Percentiles rank a stretch among this genome's conserved stretches.
phyloP scores from a whole-genome alignment of 2,329 filamentous ascomycete species.

The Diaporthe destruens region DNA sequence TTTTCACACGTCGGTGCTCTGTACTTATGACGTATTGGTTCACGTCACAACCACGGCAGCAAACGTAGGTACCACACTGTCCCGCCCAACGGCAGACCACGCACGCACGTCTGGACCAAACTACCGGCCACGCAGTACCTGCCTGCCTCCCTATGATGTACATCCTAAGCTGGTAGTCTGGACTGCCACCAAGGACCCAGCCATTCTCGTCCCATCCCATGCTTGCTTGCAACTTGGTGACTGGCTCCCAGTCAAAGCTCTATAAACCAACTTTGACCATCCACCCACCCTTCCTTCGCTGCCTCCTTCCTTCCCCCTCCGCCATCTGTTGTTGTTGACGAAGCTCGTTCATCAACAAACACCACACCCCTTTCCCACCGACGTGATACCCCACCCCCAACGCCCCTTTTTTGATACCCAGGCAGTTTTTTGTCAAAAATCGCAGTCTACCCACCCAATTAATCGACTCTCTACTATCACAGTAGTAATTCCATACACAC shows the following conservation, averaged over 20 bases:
- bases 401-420: constrained; percentile 32
- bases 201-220: constrained; percentile 4
- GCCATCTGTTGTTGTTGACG: constrained; percentile 25
- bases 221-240: constrained; percentile 19
- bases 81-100: not conserved
- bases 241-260: constrained; percentile 30
- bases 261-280: constrained; percentile 39
- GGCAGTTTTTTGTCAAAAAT: not conserved
- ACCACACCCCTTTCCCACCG: not conserved
- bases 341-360: constrained; percentile 24
- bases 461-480: constrained; percentile 13
- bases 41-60: constrained; percentile 38
- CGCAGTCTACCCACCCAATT: not conserved
- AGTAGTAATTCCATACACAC: constrained; percentile 15
- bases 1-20: constrained; percentile 36
- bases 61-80: constrained; percentile 27
- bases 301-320: not conserved
- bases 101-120: constrained; percentile 9
- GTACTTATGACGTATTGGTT: constrained; percentile 40
- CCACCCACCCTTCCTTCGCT: constrained; percentile 7
- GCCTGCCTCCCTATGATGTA: not conserved
- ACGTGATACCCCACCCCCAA: constrained; percentile 38
- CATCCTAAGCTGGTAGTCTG: not conserved
- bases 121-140: constrained; percentile 2
- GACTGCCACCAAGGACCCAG: constrained; percentile 5